Conservation (phyloP, 805 yeast genomes). For the Ogataea haglerorum region DNA sequence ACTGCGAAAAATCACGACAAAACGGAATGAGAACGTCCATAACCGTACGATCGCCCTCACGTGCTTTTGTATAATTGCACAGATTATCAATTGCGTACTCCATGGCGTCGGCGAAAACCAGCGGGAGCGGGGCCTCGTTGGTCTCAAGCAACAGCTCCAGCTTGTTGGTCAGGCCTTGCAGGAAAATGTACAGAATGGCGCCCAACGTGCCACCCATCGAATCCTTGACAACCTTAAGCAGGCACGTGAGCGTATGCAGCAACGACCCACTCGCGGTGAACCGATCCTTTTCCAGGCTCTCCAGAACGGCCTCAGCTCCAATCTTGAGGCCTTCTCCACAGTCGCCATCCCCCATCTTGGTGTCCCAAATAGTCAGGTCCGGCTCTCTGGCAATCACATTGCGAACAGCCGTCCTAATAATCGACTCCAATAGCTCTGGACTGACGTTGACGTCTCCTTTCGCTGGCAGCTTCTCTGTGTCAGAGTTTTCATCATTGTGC, state of each 20-base stretch:
- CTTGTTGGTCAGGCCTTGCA: conserved; percentile 18
- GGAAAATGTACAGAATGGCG: conserved; percentile 35
- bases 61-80: conserved; percentile 35
- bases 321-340: conserved; percentile 38
- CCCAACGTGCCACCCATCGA: conserved; percentile 42
- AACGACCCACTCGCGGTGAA: conserved; percentile 28
- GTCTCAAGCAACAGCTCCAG: conserved; percentile 28
- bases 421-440: conserved; percentile 10
- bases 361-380: conserved; percentile 39
- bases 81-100: conserved; percentile 30
- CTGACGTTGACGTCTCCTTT: conserved; percentile 23
- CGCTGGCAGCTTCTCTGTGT: conserved; percentile 1
- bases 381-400: conserved; percentile 35
- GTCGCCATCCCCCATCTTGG: conserved; percentile 43
- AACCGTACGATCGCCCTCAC: conserved; percentile 38
- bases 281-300: conserved; percentile 22
- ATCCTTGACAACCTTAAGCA: conserved; percentile 31
- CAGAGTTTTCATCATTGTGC: conserved; percentile 28
- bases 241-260: conserved; percentile 22
- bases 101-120: conserved; percentile 26
- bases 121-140: conserved; percentile 3
- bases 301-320: conserved; percentile 33
- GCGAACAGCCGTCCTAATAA: conserved; percentile 28
- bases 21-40: conserved; percentile 41
- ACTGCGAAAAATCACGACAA: conserved; percentile 22